phyloP scores from a whole-genome alignment of 495 filamentous ascomycete genomes.

The Talaromyces proteolyticus region DNA sequence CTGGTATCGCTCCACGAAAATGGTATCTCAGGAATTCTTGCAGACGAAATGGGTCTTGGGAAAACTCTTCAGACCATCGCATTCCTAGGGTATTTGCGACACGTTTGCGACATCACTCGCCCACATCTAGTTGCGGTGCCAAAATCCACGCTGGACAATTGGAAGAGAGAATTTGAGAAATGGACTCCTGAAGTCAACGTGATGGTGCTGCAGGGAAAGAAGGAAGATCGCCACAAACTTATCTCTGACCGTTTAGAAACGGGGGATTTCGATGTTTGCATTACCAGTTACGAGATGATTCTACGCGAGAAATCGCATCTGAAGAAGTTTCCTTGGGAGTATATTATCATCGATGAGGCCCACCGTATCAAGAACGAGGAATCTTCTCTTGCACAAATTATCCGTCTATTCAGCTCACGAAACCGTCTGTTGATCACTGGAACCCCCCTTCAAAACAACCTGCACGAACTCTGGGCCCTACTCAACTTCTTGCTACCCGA shows the following conservation, averaged over 20 bases:
- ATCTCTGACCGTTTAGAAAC: constrained; percentile 88
- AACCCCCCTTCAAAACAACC: constrained; percentile 95
- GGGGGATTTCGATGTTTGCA: constrained; percentile 89
- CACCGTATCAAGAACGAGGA: constrained; percentile 99
- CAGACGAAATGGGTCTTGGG: constrained; percentile 95
- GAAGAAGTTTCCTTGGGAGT: constrained; percentile 99
- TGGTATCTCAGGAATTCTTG: constrained; percentile 94
- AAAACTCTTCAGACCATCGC: constrained; percentile 88
- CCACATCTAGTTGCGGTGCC: constrained; percentile 94
- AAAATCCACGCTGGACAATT: constrained; percentile 98
- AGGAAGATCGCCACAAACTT: constrained; percentile 83
- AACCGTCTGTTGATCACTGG: constrained; percentile 96
- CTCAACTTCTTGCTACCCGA: constrained; percentile 96
- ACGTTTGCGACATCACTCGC: constrained; percentile 78
- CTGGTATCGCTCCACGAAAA: constrained; percentile 98
- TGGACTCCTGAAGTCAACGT: constrained; percentile 98
- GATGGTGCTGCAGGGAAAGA: constrained; percentile 88
- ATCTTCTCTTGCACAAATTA: constrained; percentile 93
- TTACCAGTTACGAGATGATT: constrained; percentile 97
- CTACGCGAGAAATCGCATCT: constrained; percentile 90
- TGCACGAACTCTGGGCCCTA: constrained; percentile 98
- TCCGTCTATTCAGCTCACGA: constrained; percentile 92
- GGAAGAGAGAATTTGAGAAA: constrained; percentile 86
- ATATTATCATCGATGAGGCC: constrained; percentile 99
- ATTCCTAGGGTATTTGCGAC: constrained; percentile 93